Evolutionary conservation across 2,329 filamentous ascomycete genomes (phyloP).

Genomic region (Penicillium sp.): DNA sequence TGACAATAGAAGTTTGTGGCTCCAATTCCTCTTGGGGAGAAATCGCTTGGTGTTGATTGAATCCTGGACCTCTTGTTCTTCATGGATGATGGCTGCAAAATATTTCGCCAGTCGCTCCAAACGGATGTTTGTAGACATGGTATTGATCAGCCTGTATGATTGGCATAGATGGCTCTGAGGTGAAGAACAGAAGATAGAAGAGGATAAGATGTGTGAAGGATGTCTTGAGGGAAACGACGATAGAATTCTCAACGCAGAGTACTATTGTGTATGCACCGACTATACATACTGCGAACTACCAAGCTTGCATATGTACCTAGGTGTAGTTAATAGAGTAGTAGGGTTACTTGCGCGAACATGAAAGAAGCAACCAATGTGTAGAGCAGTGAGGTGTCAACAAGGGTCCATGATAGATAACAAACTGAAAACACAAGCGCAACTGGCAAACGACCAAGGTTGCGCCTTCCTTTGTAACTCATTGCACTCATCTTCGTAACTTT

Average conservation of each 20-base stretch:
- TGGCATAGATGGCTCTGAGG: neutral
- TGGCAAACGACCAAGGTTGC: neutral
- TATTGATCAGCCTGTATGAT: neutral
- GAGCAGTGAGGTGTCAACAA: neutral
- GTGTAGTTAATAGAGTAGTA: neutral
- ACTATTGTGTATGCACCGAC: neutral
- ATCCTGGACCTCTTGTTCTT: slow-evolving; percentile 40
- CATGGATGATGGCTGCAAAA: slow-evolving; percentile 43
- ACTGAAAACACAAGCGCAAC: neutral
- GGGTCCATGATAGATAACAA: neutral
- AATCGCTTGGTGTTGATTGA: slow-evolving; percentile 46
- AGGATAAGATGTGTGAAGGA: neutral
- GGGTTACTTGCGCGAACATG: neutral
- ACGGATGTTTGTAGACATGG: slow-evolving; percentile 19
- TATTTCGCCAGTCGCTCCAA: slow-evolving; percentile 37
- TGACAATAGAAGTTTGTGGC: neutral
- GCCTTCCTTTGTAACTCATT: no score
- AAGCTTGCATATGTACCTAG: neutral
- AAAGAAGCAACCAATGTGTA: neutral
- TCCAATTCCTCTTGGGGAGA: slow-evolving; percentile 24
- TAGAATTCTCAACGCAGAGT: neutral
- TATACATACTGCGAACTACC: neutral
- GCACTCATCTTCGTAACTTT: no score
- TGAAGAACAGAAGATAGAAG: neutral
- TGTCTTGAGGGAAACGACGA: neutral